A percentile compares a stretch with the other conserved stretches of the same genome.
These are phyloP conservation scores for Ceratobasidium sp. DNA, from an alignment of 1,284 basidiomycete genomes.

Conservation along the genomic window DNA sequence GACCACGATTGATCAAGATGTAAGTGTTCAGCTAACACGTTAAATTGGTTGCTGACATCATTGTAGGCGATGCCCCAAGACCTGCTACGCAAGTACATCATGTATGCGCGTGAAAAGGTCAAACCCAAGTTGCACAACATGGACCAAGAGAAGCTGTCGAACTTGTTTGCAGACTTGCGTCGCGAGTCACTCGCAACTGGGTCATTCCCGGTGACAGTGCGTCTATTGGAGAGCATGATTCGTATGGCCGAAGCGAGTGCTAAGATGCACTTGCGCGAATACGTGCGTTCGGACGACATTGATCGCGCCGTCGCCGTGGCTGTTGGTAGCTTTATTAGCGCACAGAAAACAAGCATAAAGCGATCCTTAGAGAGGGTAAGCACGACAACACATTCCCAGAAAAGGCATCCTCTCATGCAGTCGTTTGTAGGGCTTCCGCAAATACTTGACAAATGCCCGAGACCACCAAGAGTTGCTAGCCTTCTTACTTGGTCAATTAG, in stretches of 20 bases:
- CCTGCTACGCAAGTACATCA: slow-evolving; percentile 97
- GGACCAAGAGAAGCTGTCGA: slow-evolving; percentile 94
- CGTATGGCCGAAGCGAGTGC: slow-evolving; percentile 98
- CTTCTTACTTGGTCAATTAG: slow-evolving; percentile 92
- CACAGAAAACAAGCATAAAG: slow-evolving; percentile 99
- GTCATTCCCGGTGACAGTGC: slow-evolving; percentile 97
- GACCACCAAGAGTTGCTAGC: slow-evolving; percentile 96
- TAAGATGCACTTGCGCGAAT: slow-evolving; percentile 98
- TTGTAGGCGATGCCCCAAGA: slow-evolving; percentile 95
- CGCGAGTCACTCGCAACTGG: slow-evolving; percentile 97
- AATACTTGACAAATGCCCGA: slow-evolving; percentile 93
- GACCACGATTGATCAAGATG: slow-evolving; percentile 93
- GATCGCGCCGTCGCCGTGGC: slow-evolving; percentile 97
- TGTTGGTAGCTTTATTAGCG: slow-evolving; percentile 93
- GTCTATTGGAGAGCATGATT: slow-evolving; percentile 99
- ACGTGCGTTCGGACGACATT: slow-evolving; percentile 95
- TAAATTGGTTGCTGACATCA: neutral
- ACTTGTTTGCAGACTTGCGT: slow-evolving; percentile 96
- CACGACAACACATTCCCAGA: slow-evolving; percentile 49
- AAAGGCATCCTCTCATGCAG: neutral
- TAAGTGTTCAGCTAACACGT: slow-evolving; percentile 60
- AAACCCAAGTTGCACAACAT: slow-evolving; percentile 93
- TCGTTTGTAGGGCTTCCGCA: slow-evolving; percentile 84
- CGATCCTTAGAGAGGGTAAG: slow-evolving; percentile 93
- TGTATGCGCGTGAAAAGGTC: slow-evolving; percentile 96